Base-by-base conservation (phyloP, 1,284 basidiomycete species). In the Naganishia sp. region DNA sequence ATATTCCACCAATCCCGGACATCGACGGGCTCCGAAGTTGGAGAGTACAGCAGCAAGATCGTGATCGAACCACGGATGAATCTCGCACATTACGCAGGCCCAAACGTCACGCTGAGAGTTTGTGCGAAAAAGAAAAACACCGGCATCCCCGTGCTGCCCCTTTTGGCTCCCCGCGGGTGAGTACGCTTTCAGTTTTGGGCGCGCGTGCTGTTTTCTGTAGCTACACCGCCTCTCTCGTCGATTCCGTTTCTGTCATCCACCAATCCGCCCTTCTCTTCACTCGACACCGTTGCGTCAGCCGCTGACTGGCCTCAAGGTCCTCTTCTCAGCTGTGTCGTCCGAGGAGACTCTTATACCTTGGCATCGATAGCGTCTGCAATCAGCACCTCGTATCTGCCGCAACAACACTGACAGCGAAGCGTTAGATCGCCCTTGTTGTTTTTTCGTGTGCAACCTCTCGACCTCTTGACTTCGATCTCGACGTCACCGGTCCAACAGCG, bases 211-310 rank as follows among this genome's bases (percentile, higher is more conserved):
- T 50, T 36, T 39, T 43, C 18, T 61, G 48, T 39, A 39, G 23
- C 23, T 61, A 61, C 57, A 61, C 57, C 57, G 57, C 57, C 57
- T 61, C 57, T 49, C 33, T 28, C 39, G 42, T 57, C 55, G 46
- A 39, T 39, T 57, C 42, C 21, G 6, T 28, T 61, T 33, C 13
- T 52, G 48, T 52, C 57, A 61, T 61, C 53, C 53, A 39, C 31
- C 36, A 16, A n/a, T 36, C 31, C 50, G 13, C 31, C 13, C 50
- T 28, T 9, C 18, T 9, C 23, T n/a, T 23, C 45, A n/a, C 45
- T n/a, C 7, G 18, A 46, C 16, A 18, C 4, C 23, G 21, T 50
- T 50, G 33, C 53, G 53, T 55, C 57, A 61, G 46, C 57, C 39
- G 57, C 57, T 61, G 57, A 61, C 57, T 61, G 48, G 31, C 13